Evolutionary conservation across 108 stramenopile species (phyloP), one percentile per base, ranked within the genome.

Genomic region (Cyclotella choctawhatcheeana): DNA sequence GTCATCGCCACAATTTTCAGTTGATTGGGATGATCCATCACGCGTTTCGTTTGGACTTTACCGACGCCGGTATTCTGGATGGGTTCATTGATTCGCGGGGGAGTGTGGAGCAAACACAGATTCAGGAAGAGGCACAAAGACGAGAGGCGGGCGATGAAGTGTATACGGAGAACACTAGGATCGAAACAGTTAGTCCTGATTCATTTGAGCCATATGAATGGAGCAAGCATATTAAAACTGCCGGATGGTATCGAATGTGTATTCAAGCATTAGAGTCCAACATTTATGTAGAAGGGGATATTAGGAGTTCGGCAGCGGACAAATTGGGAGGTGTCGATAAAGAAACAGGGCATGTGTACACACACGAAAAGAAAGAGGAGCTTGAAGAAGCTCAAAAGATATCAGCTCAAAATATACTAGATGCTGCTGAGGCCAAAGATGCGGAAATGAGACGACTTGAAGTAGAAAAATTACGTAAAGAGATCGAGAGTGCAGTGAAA

Each of bases 361-460:
- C 64, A 13, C 32, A 66, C 53, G 71, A 85, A 44, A 64, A 79
- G 44, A 69, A 83, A 35, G 73, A 69, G 21, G 69, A 86, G 67
- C 37, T 64, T 34, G 77, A 69, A 20, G 89, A 90, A 34, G 89
- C 87, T 71, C 53, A 72, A 27, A 70, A 83, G 20, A 67, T 77
- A 20, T 87, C 88, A 44, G 79, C 79, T 55, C 48, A 65, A 27
- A 81, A 84, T 56, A 64, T 51, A 12, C n/a, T n/a, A n/a, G n/a
- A n/a, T n/a, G n/a, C n/a, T n/a, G n/a, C n/a, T n/a, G 7, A 29
- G 8, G 72, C 43, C 14, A 47, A 62, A 48, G 64, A 78, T 26
- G 63, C 55, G 32, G 60, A 62, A 34, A 25, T n/a, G 26, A 33
- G 30, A 12, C 26, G 55, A 58, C 24, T 63, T 4, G 55, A 30